Conservation (phyloP, 2,329 filamentous ascomycete species). For the Pezicula radicicola region DNA sequence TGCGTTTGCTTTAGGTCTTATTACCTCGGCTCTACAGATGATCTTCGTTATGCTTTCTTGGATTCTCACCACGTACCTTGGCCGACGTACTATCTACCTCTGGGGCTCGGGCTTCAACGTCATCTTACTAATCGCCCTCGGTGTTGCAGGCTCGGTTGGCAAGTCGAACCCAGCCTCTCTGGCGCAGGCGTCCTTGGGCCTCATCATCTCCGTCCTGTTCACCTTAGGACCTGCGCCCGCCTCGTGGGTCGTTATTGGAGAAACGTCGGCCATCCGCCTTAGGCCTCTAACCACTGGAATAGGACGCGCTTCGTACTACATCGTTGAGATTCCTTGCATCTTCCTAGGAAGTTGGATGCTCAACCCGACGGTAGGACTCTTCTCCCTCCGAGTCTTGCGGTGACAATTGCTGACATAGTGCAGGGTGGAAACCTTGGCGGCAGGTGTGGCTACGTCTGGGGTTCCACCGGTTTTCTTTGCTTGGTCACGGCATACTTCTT, state of each 20-base stretch:
- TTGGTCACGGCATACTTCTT: slow-evolving; percentile 45
- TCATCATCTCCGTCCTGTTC: slow-evolving; percentile 63
- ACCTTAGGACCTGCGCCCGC: slow-evolving; percentile 49
- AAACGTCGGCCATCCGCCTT: slow-evolving; percentile 61
- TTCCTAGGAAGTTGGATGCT: slow-evolving; percentile 57
- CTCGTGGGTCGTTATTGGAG: slow-evolving; percentile 62
- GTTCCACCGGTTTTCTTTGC: slow-evolving; percentile 51
- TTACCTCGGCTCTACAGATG: slow-evolving; percentile 57
- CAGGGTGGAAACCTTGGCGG: slow-evolving; percentile 39
- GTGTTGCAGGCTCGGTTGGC: slow-evolving; percentile 51
- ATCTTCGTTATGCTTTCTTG: slow-evolving; percentile 63
- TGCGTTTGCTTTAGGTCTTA: slow-evolving; percentile 57
- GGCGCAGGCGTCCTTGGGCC: slow-evolving; percentile 56
- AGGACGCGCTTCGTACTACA: slow-evolving; percentile 59
- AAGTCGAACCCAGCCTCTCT: slow-evolving; percentile 35
- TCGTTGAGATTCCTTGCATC: slow-evolving; percentile 62
- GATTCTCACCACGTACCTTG: slow-evolving; percentile 61
- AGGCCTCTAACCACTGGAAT: slow-evolving; percentile 59
- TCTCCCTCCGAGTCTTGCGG: neutral
- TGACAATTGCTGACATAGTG: slow-evolving; percentile 21
- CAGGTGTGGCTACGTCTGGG: slow-evolving; percentile 57
- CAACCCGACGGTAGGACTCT: slow-evolving; percentile 36
- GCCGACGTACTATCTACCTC: slow-evolving; percentile 59
- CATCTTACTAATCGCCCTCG: slow-evolving; percentile 50
- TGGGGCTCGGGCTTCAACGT: slow-evolving; percentile 54